Evolutionary conservation across 805 yeast genomes (phyloP), one percentile per base, ranked within the genome.

Genomic region (Metschnikowia noctiluminum): DNA sequence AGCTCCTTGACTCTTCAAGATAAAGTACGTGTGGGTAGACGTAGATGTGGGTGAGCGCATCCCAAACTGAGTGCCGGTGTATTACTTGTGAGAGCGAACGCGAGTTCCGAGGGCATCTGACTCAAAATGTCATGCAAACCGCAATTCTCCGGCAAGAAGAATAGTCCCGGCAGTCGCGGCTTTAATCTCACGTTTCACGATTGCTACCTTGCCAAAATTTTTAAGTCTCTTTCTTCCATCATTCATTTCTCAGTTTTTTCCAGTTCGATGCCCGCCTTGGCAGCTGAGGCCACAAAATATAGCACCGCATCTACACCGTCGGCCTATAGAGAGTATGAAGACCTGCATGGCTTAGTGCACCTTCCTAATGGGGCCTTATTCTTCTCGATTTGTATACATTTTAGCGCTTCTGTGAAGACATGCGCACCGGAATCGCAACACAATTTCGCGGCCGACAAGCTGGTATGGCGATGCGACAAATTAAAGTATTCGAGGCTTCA

Each of bases 51-150:
- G 21, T 21, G 21, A 21, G 21, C 21, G 21, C 21, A 21, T 21
- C 21, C 21, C 21, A 21, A 21, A 21, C 21, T 21, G 21, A 21
- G 21, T 21, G 21, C 21, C 21, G 21, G 21, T 21, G 4, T 21
- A 21, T 21, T 21, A 21, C 4, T 21, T 21, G 21, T 21, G 21
- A 21, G 21, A 21, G 21, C 21, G 37, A 28, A 16, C 38, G 38
- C 31, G 21, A 38, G 27, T 46, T 47, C 50, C 50, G 50, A 38
- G 50, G 50, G 50, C 35, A 9, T 12, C 43, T 46, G 43, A 27
- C 46, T 47, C 43, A 35, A 28, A 16, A n/a, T 42, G 50, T 47
- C 50, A 47, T 47, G 50, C 50, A 21, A 38, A 15, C 50, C 50
- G 46, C 43, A 35, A 15, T 12, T 38, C 35, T 34, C 27, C 40